Percentiles rank a stretch among this genome's conserved stretches.
These are phyloP conservation scores for Sclerotiophoma versabilis DNA, from an alignment of 2,329 filamentous ascomycete genomes.

Conservation along the genomic window DNA sequence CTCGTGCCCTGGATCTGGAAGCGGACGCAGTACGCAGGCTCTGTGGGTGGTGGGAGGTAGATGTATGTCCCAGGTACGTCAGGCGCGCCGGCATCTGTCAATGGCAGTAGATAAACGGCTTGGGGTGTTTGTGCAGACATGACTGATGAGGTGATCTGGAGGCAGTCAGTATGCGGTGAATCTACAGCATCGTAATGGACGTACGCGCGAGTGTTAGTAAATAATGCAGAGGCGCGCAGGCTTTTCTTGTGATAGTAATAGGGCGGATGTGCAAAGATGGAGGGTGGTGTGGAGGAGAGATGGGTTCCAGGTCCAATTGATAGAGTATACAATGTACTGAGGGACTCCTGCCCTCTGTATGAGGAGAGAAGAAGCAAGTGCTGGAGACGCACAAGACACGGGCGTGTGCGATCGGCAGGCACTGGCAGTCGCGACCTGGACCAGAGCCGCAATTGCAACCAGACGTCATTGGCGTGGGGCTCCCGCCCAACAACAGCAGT, in stretches of 20 bases:
- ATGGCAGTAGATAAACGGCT: slow-evolving; percentile 80
- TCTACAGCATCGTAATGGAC: not conserved
- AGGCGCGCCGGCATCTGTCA: slow-evolving; percentile 92
- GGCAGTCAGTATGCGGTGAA: not conserved
- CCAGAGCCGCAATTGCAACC: slow-evolving; percentile 27
- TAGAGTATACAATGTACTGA: slow-evolving; percentile 15
- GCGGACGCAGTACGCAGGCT: slow-evolving; percentile 77
- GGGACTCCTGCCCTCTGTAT: slow-evolving; percentile 29
- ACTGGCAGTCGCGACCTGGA: slow-evolving; percentile 29
- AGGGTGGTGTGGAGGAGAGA: slow-evolving; percentile 10
- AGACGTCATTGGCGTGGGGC: slow-evolving; percentile 31
- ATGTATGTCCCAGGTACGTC: slow-evolving; percentile 90
- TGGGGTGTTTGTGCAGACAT: slow-evolving; percentile 40
- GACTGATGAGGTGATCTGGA: slow-evolving; percentile 4
- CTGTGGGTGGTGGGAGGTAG: slow-evolving; percentile 80
- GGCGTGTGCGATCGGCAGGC: slow-evolving; percentile 33
- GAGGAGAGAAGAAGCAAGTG: slow-evolving; percentile 25
- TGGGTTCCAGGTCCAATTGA: slow-evolving; percentile 9
- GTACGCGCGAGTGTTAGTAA: slow-evolving; percentile 13
- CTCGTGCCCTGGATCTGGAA: slow-evolving; percentile 95
- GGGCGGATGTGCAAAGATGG: slow-evolving; percentile 13
- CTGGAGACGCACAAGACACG: slow-evolving; percentile 8
- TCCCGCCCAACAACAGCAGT: slow-evolving; percentile 25
- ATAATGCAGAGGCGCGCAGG: slow-evolving; percentile 21
- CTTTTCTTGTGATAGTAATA: slow-evolving; percentile 16